Evolutionary conservation across 2,329 filamentous ascomycete species (phyloP).

Genomic region (Beauveria bassiana): DNA sequence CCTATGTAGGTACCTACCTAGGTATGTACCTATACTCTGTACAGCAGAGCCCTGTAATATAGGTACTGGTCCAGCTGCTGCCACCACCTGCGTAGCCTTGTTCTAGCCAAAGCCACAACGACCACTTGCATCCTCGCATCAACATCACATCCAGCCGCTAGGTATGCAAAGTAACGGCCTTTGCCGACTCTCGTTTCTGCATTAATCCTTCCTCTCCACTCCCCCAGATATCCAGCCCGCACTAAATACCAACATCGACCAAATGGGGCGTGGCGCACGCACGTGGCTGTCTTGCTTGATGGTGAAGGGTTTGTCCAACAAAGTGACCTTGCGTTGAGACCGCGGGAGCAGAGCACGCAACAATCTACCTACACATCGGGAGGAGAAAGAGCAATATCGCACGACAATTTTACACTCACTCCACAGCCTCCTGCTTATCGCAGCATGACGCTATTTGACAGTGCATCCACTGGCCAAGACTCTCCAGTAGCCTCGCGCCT

Average conservation of each 20-base stretch:
- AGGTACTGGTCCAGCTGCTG: no score
- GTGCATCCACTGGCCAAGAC: background rate
- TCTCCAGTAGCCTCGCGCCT: background rate
- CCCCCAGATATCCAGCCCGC: constrained; percentile 2
- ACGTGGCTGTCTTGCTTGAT: constrained; percentile 3
- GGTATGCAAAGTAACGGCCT: background rate
- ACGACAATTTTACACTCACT: background rate
- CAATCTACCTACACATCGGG: background rate
- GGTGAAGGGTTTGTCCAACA: background rate
- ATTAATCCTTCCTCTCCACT: background rate
- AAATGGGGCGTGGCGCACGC: constrained; percentile 5
- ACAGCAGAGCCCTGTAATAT: no score
- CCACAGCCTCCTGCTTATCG: constrained; percentile 1
- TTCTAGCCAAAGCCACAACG: background rate
- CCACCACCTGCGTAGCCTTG: background rate
- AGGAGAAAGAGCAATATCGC: background rate
- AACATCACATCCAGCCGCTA: background rate
- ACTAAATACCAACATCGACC: background rate
- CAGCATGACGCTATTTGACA: background rate
- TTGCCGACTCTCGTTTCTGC: background rate
- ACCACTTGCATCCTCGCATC: background rate
- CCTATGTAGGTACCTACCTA: no score
- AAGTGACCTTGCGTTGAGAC: background rate
- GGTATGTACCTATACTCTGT: no score
- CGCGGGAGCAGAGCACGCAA: background rate